Evolutionary conservation across 2,329 filamentous ascomycete genomes (phyloP).

Genomic region (Botryosphaeria dothidea): DNA sequence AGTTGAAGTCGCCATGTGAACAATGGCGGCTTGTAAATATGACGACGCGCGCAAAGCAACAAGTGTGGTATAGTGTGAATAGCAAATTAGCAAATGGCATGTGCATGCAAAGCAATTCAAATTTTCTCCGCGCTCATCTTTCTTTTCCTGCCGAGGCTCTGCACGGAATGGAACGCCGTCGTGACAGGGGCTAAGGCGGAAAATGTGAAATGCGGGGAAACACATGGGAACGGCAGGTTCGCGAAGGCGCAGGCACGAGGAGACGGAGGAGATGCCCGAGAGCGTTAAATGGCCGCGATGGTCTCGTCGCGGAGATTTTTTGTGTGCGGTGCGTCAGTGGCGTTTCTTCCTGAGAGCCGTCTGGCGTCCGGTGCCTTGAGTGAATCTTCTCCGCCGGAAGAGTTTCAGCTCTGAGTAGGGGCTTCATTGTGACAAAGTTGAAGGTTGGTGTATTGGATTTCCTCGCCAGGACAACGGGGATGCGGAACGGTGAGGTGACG

Average conservation of each 20-base stretch:
- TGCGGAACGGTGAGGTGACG: background rate
- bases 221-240: background rate
- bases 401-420: too few species aligned
- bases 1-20: background rate
- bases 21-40: background rate
- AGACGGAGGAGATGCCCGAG: background rate
- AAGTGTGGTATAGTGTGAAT: background rate
- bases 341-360: too few species aligned
- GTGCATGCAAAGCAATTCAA: background rate
- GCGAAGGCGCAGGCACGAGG: background rate
- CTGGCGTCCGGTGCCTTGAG: too few species aligned
- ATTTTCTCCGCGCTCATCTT: too few species aligned
- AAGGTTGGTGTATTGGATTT: too few species aligned
- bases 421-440: too few species aligned
- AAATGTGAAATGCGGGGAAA: background rate
- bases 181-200: background rate
- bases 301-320: background rate
- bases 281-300: background rate
- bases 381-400: too few species aligned
- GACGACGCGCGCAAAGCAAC: background rate
- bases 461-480: too few species aligned
- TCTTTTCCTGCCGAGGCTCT: background rate
- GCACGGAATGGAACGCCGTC: background rate
- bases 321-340: too few species aligned
- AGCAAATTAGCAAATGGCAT: background rate